These are phyloP conservation scores for Barnettozyma sucrosica DNA, from an alignment of 805 yeast species.

Conservation along the genomic window DNA sequence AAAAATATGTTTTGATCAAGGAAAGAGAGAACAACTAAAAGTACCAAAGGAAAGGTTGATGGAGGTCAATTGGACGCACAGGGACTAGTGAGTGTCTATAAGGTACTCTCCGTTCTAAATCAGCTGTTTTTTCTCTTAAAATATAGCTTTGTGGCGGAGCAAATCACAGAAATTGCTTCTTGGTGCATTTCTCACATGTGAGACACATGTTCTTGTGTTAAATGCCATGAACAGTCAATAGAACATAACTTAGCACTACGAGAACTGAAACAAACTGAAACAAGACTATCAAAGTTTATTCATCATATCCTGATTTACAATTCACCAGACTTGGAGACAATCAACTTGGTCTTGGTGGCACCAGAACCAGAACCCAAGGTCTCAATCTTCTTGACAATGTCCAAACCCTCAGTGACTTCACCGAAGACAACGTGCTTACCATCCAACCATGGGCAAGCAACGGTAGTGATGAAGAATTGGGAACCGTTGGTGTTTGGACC, in stretches of 20 bases:
- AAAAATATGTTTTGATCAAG: too few species aligned
- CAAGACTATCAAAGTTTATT: not conserved
- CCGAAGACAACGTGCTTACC: slow-evolving; percentile 95
- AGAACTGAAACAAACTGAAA: not conserved
- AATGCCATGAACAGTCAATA: too few species aligned
- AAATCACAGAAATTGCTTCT: too few species aligned
- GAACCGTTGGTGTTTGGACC: slow-evolving; percentile 85
- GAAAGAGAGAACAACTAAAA: too few species aligned
- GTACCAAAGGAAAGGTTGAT: not conserved
- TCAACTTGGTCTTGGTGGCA: slow-evolving; percentile 10
- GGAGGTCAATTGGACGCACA: not conserved
- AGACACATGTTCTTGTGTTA: too few species aligned
- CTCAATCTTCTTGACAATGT: slow-evolving; percentile 12
- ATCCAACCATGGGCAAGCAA: slow-evolving; percentile 84
- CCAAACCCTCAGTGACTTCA: slow-evolving; percentile 44
- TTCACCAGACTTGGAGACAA: slow-evolving; percentile 11
- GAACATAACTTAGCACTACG: not conserved
- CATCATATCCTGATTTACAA: slow-evolving; percentile 4
- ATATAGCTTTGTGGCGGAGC: too few species aligned
- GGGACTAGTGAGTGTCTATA: too few species aligned
- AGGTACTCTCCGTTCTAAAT: too few species aligned
- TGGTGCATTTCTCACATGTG: not conserved
- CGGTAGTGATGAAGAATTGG: slow-evolving; percentile 93
- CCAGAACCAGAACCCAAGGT: slow-evolving; percentile 12
- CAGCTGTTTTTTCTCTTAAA: too few species aligned